Percentiles rank a stretch among this genome's conserved stretches.
Conservation (phyloP, 306 rosid species). For the Urtica urens region DNA sequence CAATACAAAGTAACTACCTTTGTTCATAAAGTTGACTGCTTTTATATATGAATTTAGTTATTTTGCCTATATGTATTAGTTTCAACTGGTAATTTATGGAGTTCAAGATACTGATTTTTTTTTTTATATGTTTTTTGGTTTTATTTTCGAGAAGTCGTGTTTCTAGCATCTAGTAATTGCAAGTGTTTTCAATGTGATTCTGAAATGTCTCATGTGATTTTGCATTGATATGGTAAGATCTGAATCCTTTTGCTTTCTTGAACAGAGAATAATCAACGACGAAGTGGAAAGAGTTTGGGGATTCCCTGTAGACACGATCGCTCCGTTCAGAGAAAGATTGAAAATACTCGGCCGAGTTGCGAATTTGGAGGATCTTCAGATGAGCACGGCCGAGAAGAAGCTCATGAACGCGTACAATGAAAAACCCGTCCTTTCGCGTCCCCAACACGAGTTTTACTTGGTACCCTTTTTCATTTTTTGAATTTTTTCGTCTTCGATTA, state of each 20-base stretch:
- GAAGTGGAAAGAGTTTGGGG: slow-evolving; percentile 96
- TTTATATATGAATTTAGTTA: too few species aligned
- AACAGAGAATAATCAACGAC: slow-evolving; percentile 76
- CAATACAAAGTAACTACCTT: too few species aligned
- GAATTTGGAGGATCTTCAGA: slow-evolving; percentile 70
- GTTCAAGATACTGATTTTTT: too few species aligned
- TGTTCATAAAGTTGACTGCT: too few species aligned
- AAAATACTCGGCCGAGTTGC: slow-evolving; percentile 76
- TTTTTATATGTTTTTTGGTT: too few species aligned
- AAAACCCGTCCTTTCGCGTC: slow-evolving; percentile 93
- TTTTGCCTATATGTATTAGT: too few species aligned
- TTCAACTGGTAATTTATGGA: too few species aligned
- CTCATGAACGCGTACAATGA: slow-evolving; percentile 90
- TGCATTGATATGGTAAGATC: too few species aligned
- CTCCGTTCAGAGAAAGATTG: slow-evolving; percentile 81
- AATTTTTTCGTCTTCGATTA: background rate
- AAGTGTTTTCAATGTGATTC: too few species aligned
- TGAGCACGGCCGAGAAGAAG: slow-evolving; percentile 72
- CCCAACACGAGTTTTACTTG: slow-evolving; percentile 90
- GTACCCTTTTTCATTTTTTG: slow-evolving; percentile 28
- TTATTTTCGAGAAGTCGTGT: too few species aligned
- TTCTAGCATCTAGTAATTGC: too few species aligned
- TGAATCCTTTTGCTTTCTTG: slow-evolving; percentile 13
- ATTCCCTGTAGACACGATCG: slow-evolving; percentile 79
- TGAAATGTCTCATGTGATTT: too few species aligned